Percentiles rank a stretch among this genome's conserved stretches.
phyloP scores from a whole-genome alignment of 2,329 filamentous ascomycete genomes.

The Hymenoscyphus scutula region DNA sequence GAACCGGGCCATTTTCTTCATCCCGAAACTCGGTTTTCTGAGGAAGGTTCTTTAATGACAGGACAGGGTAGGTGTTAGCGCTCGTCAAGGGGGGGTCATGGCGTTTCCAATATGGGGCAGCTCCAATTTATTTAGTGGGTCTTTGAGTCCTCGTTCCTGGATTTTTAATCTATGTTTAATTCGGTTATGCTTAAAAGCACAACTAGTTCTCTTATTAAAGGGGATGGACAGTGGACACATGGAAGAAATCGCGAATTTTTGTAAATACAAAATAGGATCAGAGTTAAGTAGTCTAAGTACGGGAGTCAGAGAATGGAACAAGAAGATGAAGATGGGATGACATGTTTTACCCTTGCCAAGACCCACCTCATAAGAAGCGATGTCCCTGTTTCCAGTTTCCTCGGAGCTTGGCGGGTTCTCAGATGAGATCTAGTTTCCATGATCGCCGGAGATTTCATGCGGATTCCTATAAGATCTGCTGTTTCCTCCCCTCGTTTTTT shows the following conservation, averaged over 20 bases:
- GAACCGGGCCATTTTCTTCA: too few relatives aligned
- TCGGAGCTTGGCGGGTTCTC: constrained; percentile 8
- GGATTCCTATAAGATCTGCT: constrained; percentile 1
- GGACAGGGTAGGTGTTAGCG: background rate
- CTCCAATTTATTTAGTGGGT: background rate
- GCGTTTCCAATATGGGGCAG: background rate
- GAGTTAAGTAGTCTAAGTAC: background rate
- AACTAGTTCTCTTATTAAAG: background rate
- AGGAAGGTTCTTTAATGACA: background rate
- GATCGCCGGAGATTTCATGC: constrained; percentile 2
- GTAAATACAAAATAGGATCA: background rate
- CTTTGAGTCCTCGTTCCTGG: background rate
- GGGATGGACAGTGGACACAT: background rate
- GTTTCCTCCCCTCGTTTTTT: background rate
- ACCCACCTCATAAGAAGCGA: background rate
- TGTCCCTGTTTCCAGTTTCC: background rate
- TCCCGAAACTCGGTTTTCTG: too few relatives aligned
- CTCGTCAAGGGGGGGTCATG: background rate
- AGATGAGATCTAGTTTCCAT: constrained; percentile 6
- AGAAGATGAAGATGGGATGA: background rate
- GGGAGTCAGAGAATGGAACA: background rate
- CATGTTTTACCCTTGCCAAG: background rate
- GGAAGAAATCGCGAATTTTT: background rate
- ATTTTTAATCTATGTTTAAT: background rate
- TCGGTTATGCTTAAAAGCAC: background rate